Evolutionary conservation across 75 land plant species (phyloP).

Genomic region (Cunninghamia lanceolata): DNA sequence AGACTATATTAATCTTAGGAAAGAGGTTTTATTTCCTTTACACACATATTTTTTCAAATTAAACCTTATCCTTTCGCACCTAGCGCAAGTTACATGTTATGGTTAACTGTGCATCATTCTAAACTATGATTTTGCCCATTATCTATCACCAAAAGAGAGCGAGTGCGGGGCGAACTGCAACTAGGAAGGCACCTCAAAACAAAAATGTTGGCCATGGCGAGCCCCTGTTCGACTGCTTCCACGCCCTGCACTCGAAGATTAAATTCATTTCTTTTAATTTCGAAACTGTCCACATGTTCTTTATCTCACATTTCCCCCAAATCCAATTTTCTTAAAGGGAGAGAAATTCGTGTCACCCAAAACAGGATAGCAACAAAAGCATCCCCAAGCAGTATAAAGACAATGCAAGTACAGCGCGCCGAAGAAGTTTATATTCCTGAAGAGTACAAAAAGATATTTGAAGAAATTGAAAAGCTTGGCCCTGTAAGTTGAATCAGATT

Average conservation of each 20-base stretch:
- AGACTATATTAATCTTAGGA: too few relatives aligned
- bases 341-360: neutral
- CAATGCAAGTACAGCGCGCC: neutral
- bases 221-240: neutral
- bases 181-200: neutral
- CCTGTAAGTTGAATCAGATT: slow-evolving; percentile 33
- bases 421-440: slow-evolving; percentile 37
- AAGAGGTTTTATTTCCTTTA: too few relatives aligned
- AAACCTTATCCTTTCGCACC: too few relatives aligned
- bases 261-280: neutral
- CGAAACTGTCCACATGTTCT: neutral
- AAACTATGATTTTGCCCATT: neutral
- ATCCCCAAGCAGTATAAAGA: neutral
- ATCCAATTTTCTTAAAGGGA: neutral
- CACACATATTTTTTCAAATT: too few relatives aligned
- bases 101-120: neutral
- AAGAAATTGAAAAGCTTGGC: slow-evolving; percentile 52
- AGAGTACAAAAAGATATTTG: slow-evolving; percentile 81
- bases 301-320: neutral
- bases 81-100: too few relatives aligned
- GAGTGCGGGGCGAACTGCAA: neutral
- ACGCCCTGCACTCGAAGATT: neutral
- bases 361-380: neutral
- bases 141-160: neutral
- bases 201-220: slow-evolving; percentile 11